Conservation (phyloP, 2,329 filamentous ascomycete genomes). For the Graphilbum sp. region DNA sequence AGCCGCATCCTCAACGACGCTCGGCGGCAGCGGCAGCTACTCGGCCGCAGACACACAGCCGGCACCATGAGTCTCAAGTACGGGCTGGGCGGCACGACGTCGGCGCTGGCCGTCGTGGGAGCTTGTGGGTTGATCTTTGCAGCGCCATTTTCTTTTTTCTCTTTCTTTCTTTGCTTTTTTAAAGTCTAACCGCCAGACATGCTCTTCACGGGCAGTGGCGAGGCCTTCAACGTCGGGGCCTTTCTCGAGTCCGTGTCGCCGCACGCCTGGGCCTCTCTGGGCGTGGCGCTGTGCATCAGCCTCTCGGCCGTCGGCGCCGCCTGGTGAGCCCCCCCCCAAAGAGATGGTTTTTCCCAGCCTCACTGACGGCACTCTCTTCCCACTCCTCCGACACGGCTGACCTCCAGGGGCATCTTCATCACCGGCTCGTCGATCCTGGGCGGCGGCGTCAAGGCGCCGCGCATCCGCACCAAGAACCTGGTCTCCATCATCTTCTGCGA, state of each 20-base stretch:
- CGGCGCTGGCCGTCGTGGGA: conserved; percentile 57
- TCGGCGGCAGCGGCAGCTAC: too few relatives aligned
- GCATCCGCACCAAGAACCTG: conserved; percentile 97
- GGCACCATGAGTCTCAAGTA: conserved; percentile 60
- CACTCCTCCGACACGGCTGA: background rate
- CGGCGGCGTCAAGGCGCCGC: conserved; percentile 87
- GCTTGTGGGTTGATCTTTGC: conserved; percentile 45
- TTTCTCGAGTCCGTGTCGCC: conserved; percentile 92
- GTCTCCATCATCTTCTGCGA: conserved; percentile 99
- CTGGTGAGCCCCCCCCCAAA: conserved; percentile 46
- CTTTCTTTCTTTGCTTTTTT: background rate
- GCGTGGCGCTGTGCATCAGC: conserved; percentile 88
- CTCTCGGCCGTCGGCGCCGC: conserved; percentile 92
- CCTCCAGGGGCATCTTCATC: conserved; percentile 85
- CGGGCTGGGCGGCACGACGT: conserved; percentile 49
- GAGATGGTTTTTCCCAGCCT: too few relatives aligned
- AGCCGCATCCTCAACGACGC: too few relatives aligned
- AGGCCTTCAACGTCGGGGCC: conserved; percentile 91
- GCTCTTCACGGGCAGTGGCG: conserved; percentile 93
- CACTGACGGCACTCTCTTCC: too few relatives aligned
- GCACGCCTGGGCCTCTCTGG: conserved; percentile 80
- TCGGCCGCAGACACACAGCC: too few relatives aligned
- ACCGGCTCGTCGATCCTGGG: conserved; percentile 95
- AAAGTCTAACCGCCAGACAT: conserved; percentile 47
- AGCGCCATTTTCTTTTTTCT: background rate